Evolutionary conservation across 2,329 filamentous ascomycete species (phyloP), one percentile per base, ranked within the genome.

Genomic region (Dactylella cylindrospora): DNA sequence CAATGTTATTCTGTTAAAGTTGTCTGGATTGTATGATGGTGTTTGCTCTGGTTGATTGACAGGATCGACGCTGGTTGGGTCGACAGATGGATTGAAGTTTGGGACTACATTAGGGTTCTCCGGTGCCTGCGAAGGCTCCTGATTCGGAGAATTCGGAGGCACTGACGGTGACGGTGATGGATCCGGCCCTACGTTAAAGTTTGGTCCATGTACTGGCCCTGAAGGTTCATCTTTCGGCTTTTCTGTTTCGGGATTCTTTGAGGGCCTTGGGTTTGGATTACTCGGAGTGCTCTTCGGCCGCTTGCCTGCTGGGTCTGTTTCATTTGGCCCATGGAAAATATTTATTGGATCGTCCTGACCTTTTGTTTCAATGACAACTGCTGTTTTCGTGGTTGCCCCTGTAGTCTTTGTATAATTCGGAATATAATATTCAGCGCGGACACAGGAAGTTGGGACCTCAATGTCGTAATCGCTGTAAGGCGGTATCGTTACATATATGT

Each of bases 311-410:
- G n/a, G 26, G 47, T 7, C 17, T n/a, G 23, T 29, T 28, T 9
- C 39, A 22, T 23, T 43, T 23, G 6, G 36, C 36, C 29, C 20
- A n/a, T 12, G 40, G 19, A 17, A 31, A 32, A 4, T 36, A 38
- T 19, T 31, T n/a, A 19, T 35, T 3, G 40, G 7, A 19, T 41
- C 36, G n/a, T 46, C 43, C n/a, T 46, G 17, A 1, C 41, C 47
- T 22, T 62, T 62, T 2, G 57, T 54, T 19, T 54, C 49, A 9
- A 62, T 43, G 31, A 62, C 49, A 6, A 62, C 49, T 8, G 57
- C 57, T 2, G 57, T 62, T 12, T 62, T 62, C 23, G 57, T 62
- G 2, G 36, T 44, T 9, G 54, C 45, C 10, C 31, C 49, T 5
- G 40, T 2, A 3, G 32, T 52, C 19, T 25, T 40, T 2, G 57